Conservation (phyloP, 1,139 yeast species). For the Yamadazyma trypodendri region DNA sequence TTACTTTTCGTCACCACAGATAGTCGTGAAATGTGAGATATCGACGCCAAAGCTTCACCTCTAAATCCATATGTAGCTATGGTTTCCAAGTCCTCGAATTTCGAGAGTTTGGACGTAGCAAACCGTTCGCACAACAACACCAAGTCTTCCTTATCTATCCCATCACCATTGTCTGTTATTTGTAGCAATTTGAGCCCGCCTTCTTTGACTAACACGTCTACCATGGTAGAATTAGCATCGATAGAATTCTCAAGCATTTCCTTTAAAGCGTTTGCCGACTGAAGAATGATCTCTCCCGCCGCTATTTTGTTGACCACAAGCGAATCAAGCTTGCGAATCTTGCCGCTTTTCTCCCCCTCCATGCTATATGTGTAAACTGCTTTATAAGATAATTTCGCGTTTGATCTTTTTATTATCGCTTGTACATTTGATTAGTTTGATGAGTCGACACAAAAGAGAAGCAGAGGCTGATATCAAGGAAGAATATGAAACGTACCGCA, state of each 20-base stretch:
- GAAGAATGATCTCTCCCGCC: conserved; percentile 94
- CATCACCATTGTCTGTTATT: conserved; percentile 54
- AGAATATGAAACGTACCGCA: conserved; percentile 22
- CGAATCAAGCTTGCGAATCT: conserved; percentile 50
- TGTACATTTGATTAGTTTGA: not conserved
- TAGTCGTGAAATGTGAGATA: conserved; percentile 62
- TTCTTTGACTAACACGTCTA: conserved; percentile 52
- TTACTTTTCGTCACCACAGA: conserved; percentile 75
- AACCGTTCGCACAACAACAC: conserved; percentile 53
- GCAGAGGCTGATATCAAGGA: conserved; percentile 4
- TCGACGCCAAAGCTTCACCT: conserved; percentile 61
- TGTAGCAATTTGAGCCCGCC: conserved; percentile 55
- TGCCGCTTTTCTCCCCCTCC: not conserved
- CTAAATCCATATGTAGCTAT: conserved; percentile 60
- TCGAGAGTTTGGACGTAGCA: conserved; percentile 53
- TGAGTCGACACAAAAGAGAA: conserved; percentile 2
- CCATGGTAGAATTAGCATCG: conserved; percentile 48
- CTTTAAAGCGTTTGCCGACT: conserved; percentile 77
- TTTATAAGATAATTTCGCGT: not conserved
- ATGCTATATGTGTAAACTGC: not conserved
- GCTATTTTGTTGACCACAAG: conserved; percentile 87
- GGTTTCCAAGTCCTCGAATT: conserved; percentile 48
- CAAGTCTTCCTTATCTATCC: conserved; percentile 47
- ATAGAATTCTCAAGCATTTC: conserved; percentile 57
- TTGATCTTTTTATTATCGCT: not conserved